Conservation (phyloP, 1,139 yeast genomes). For the Candida dubliniensis region DNA sequence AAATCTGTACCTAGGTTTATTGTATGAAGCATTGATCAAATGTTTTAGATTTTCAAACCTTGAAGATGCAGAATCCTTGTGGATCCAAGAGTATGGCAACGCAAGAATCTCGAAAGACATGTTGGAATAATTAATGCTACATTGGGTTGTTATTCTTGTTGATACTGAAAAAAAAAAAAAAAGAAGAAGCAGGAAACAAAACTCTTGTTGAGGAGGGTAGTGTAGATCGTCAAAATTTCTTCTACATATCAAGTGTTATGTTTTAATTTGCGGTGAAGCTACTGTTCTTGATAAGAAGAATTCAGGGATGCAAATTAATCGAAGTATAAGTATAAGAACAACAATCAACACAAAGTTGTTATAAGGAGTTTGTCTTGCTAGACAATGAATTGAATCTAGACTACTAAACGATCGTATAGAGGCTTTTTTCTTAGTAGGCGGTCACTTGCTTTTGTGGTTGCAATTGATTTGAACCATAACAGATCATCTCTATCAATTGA, state of each 20-base stretch:
- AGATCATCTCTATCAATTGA: background rate
- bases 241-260: no score
- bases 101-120: conserved; percentile 26
- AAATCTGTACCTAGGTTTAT: conserved; percentile 44
- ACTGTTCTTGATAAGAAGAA: no score
- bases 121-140: background rate
- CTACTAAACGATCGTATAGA: background rate
- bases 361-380: no score
- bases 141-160: no score
- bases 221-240: no score
- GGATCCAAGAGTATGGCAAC: conserved; percentile 27
- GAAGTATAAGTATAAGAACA: background rate
- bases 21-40: conserved; percentile 50
- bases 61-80: conserved; percentile 10
- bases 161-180: no score
- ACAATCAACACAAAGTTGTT: background rate
- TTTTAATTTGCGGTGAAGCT: no score
- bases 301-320: background rate
- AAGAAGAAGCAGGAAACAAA: no score
- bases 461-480: background rate
- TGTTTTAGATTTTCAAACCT: conserved; percentile 19
- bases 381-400: background rate
- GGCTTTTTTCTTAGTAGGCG: no score
- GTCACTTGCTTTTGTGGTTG: background rate
- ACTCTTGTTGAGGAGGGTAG: no score